Evolutionary conservation across 148 eudicot genomes (phyloP).

Genomic region (Mesembryanthemum crystallinum): DNA sequence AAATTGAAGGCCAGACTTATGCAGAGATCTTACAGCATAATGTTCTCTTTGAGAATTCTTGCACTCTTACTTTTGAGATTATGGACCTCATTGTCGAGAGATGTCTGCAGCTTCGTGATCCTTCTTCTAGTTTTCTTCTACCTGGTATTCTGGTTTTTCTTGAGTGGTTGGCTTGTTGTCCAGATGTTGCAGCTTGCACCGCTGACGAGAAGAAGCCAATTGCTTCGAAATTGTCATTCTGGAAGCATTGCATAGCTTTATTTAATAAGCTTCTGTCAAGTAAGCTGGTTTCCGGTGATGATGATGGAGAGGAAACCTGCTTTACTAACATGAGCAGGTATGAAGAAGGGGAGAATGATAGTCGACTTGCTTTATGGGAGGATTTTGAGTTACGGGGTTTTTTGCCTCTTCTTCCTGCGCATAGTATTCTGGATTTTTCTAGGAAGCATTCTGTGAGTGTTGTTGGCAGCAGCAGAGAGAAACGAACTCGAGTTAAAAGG

Average conservation of each 20-base stretch:
- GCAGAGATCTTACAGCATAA: slow-evolving; percentile 55
- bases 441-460: slow-evolving; percentile 38
- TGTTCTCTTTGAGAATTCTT: slow-evolving; percentile 48
- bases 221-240: slow-evolving; percentile 37
- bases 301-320: slow-evolving; percentile 46
- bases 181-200: slow-evolving; percentile 42
- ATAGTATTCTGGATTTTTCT: slow-evolving; percentile 46
- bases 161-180: slow-evolving; percentile 59
- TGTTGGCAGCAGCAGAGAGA: slow-evolving; percentile 51
- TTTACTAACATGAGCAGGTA: slow-evolving; percentile 50
- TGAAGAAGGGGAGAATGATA: slow-evolving; percentile 51
- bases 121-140: slow-evolving; percentile 47
- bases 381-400: slow-evolving; percentile 65
- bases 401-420: slow-evolving; percentile 56
- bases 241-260: slow-evolving; percentile 47
- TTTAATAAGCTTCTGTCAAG: slow-evolving; percentile 47
- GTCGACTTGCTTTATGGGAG: slow-evolving; percentile 48
- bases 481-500: slow-evolving; percentile 47
- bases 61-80: slow-evolving; percentile 44
- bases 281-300: slow-evolving; percentile 30
- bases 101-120: slow-evolving; percentile 43
- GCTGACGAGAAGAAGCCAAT: slow-evolving; percentile 33
- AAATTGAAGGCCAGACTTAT: slow-evolving; percentile 49
- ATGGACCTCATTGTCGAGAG: slow-evolving; percentile 45
- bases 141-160: slow-evolving; percentile 56